These are phyloP conservation scores for Chlorella sp. DNA, from an alignment of 139 green algal species.

Conservation along the genomic window DNA sequence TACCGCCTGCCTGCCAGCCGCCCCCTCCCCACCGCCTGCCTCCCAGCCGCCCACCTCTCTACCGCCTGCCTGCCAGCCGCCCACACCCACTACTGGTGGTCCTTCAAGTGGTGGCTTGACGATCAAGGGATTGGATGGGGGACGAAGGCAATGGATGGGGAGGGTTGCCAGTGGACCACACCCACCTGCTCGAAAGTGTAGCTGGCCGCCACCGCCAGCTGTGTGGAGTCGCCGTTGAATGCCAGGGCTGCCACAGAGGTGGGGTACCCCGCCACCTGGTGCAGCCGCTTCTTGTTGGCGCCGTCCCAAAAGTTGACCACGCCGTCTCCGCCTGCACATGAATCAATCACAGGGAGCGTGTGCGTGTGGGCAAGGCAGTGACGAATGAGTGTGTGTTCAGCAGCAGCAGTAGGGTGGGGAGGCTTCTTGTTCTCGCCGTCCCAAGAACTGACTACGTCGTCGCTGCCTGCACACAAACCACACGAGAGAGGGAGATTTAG, in stretches of 20 bases:
- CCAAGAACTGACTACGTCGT: not conserved
- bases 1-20: no score
- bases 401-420: no score
- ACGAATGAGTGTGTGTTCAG: not conserved
- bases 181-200: conserved; percentile 87
- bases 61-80: no score
- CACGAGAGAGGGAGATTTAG: no score
- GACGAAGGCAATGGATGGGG: no score
- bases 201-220: conserved; percentile 86
- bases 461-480: not conserved
- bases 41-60: no score
- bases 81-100: not conserved
- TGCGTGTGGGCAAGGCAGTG: not conserved
- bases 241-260: conserved; percentile 85
- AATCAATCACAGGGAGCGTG: no score
- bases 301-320: conserved; percentile 93
- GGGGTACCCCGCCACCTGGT: conserved; percentile 79
- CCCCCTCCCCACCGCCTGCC: no score
- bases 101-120: not conserved
- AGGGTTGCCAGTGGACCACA: no score
- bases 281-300: conserved; percentile 93
- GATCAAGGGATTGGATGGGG: no score
- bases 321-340: conserved; percentile 79
- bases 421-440: no score
- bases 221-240: conserved; percentile 75